Base-by-base conservation (phyloP, 441 rosid species). In the Bocquillonia castaneifolia region DNA sequence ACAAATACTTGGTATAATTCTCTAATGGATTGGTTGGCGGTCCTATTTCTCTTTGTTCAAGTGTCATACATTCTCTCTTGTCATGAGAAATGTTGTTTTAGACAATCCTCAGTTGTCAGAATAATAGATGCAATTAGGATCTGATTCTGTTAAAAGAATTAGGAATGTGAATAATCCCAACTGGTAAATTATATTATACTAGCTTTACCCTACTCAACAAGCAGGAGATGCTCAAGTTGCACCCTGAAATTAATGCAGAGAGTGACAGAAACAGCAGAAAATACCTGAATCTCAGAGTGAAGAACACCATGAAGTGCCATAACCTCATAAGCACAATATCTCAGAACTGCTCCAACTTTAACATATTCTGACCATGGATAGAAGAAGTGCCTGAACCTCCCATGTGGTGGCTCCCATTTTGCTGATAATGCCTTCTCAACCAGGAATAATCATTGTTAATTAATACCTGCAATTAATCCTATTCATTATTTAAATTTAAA, bases 261-360 rank as follows among this genome's bases (percentile, higher is more conserved):
- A 32, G n/a, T 5, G 32, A 48, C 32, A 55, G 4, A 32, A 14
- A 65, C 40, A 57, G 45, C n/a, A 23, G 5, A 17, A 59, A 67
- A 20, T 76, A 86, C 87, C 87, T 79, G 89, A 82, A 84, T 88
- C 79, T 88, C 84, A 17, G 90, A 88, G 69, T 83, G 93, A 31
- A 84, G 77, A 52, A 88, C 87, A 64, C 93, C 89, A 66, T 84
- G 93, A 63, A 85, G 86, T 28, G 93, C 86, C 93, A 85, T 84
- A 71, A 88, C 87, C 60, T 88, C 88, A 59, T 84, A 84, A 51
- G 90, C 86, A 72, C 90, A 88, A 60, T 80, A 83, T 65, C 82
- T 61, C 32, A 84, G 64, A 64, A 84, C 85, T 13, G 85, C 84
- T 44, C 87, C 93, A 25, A 84, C 93, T 74, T 82, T 85, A 57